Evolutionary conservation across 176 grass and related monocot genomes (phyloP), one percentile per base, ranked within the genome.

Genomic region (Phoenix dactylifera): DNA sequence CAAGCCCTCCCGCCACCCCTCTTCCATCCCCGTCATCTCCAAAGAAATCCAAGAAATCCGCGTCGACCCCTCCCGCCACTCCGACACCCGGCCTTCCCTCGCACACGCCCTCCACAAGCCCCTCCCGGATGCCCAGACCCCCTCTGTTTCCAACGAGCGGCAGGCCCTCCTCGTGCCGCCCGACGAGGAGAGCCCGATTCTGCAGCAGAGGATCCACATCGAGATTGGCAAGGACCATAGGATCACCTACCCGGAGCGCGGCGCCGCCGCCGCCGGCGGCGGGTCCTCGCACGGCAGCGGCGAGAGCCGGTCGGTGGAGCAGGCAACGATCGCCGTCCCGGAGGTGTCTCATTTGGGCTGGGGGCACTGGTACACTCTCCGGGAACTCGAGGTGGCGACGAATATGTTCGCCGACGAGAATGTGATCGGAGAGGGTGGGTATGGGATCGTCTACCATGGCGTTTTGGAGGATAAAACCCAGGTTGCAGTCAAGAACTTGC

Each of bases 291-390:
- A 71, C 72, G 50, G 50, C 58, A 48, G 62, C 9, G 9, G 24
- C 56, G 59, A 68, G 15, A 50, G 29, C 4, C 62, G 54, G 26
- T 49, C 22, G 5, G 7, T 19, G 18, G 68, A 22, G 48, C 62
- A 64, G 10, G 58, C 51, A 16, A 39, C 52, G 7, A 56, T 60
- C 12, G 29, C 50, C 71, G 87, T 69, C 0, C 92, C 91, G 17
- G 92, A 97, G 76, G 87, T 83, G 65, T 97, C 92, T 28, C 86
- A 88, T 76, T 74, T 88, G 65, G 92, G 83, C 7, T 97, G 92
- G 87, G 92, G 92, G 15, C 92, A 97, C 64, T 97, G 92, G 92
- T 97, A 88, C 92, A 97, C 92, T 64, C 85, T 97, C 48, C 80
- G 83, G 0, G 84, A 97, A 65, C 83, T 97, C 54, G 87, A 97